Evolutionary conservation across 2,329 filamentous ascomycete genomes (phyloP).

Genomic region (Ophiostoma perfectum): DNA sequence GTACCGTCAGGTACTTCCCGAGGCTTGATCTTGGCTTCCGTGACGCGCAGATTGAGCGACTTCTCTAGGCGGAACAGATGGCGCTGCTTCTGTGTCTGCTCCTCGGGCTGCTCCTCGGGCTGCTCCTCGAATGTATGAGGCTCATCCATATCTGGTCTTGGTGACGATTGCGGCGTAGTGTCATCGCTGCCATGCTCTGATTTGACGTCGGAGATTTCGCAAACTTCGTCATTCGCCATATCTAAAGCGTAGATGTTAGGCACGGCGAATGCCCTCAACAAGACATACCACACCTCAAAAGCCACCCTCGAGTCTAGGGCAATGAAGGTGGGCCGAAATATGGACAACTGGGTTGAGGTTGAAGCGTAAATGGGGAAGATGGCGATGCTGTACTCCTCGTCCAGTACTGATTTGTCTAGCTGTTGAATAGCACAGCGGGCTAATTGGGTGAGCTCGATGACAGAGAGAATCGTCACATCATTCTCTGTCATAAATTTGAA

Average conservation of each 20-base stretch:
- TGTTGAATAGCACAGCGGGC: constrained; percentile 87
- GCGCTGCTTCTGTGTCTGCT: constrained; percentile 14
- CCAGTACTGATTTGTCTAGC: constrained; percentile 81
- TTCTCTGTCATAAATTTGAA: constrained; percentile 86
- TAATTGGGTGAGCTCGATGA: constrained; percentile 82
- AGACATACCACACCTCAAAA: constrained; percentile 97
- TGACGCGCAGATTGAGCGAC: constrained; percentile 52
- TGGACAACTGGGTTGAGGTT: constrained; percentile 64
- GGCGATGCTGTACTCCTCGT: constrained; percentile 88
- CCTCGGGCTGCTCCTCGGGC: background rate
- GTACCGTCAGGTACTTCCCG: constrained; percentile 26
- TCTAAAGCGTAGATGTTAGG: constrained; percentile 77
- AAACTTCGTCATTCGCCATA: constrained; percentile 36
- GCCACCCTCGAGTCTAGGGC: constrained; percentile 78
- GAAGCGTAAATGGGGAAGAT: constrained; percentile 91
- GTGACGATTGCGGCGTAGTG: background rate
- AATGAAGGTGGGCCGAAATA: constrained; percentile 83
- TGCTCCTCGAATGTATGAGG: constrained; percentile 7
- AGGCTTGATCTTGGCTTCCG: constrained; percentile 56
- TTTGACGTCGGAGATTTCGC: constrained; percentile 39
- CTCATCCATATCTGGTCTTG: background rate
- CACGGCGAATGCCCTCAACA: constrained; percentile 84
- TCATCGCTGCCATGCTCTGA: constrained; percentile 32
- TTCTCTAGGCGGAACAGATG: constrained; percentile 60
- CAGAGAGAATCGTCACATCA: constrained; percentile 71